Evolutionary conservation across 2,329 filamentous ascomycete species (phyloP), one percentile per base, ranked within the genome.

Genomic region (Xylaria sp.): DNA sequence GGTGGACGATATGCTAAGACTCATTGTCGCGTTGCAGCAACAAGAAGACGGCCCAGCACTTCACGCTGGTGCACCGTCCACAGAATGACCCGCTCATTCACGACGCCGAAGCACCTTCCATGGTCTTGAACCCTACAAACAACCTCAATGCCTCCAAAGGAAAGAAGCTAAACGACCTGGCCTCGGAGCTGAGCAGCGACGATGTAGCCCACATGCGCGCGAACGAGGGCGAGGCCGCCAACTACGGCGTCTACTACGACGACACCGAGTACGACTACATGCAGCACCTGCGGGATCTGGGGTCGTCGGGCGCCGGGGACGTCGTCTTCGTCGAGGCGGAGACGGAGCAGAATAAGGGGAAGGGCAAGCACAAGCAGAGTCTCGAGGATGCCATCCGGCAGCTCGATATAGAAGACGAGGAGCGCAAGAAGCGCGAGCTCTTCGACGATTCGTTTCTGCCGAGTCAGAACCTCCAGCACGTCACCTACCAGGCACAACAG

Each of bases 261-360:
- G 96, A 99, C 81, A 91, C 92, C 71, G 88, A 93, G 76, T 99
- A 99, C 81, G 96, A 99, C 80, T 99, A 99, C 82, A 99, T 99
- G 96, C 96, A 99, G 80, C 96, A 99, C 80, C 84, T 99, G 85
- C 91, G 94, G 62, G 96, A 98, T 74, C 82, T 99, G n/a, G 90
- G 83, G 49, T 93, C 84, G 2, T 76, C 76, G 2, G 81, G 87
- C 5, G 88, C 88, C 27, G 92, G 92, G 33, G 90, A 94, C 62
- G 88, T 91, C 33, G 89, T 94, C 54, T 98, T 97, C 76, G 86
- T 99, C 44, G 94, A 97, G 73, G 85, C 87, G n/a, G 86, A 71
- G 56, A 62, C 64, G 25, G 67, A 60, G 29, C 67, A 86, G 62
- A 87, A 86, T 71, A 92, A 92, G 79, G 84, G 81, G 27, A 94